phyloP scores from a whole-genome alignment of 192 early-diverging fungal genomes.

The Mortierella antarctica region DNA sequence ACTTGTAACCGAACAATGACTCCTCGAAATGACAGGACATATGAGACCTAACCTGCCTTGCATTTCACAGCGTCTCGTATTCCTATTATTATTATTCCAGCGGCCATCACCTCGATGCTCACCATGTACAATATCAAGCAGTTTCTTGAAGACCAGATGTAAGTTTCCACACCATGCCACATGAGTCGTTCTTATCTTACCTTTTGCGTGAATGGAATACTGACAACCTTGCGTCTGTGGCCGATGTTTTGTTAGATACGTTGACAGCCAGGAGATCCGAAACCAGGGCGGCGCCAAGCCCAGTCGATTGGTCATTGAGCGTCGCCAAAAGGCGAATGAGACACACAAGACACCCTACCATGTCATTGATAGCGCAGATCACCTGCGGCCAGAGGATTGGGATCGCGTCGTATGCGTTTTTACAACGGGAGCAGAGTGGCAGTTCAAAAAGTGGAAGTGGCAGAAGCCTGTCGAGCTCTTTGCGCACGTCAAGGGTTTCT shows the following conservation, averaged over 20 bases:
- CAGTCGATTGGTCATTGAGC: conserved; percentile 69
- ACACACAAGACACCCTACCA: conserved; percentile 70
- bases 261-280: conserved; percentile 69
- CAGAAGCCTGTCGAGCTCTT: conserved; percentile 87
- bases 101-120: conserved; percentile 82
- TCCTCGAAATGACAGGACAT: background rate
- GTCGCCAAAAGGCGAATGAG: conserved; percentile 64
- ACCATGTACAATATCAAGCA: conserved; percentile 91
- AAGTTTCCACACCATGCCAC: conserved; percentile 14
- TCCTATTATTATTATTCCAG: conserved; percentile 95
- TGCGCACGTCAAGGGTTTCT: conserved; percentile 75
- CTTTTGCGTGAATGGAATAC: background rate
- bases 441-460: conserved; percentile 94
- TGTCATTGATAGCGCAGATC: conserved; percentile 83
- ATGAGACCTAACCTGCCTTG: background rate
- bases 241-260: conserved; percentile 56
- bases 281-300: conserved; percentile 77
- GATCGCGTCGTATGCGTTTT: conserved; percentile 91
- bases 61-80: conserved; percentile 51
- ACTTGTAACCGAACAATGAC: background rate
- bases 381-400: conserved; percentile 84
- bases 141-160: conserved; percentile 82
- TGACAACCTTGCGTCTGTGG: conserved; percentile 5
- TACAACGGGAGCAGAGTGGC: conserved; percentile 92
- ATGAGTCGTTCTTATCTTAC: background rate